These are phyloP conservation scores for Suillus lakei DNA, from an alignment of 768 basidiomycete genomes.

Conservation along the genomic window DNA sequence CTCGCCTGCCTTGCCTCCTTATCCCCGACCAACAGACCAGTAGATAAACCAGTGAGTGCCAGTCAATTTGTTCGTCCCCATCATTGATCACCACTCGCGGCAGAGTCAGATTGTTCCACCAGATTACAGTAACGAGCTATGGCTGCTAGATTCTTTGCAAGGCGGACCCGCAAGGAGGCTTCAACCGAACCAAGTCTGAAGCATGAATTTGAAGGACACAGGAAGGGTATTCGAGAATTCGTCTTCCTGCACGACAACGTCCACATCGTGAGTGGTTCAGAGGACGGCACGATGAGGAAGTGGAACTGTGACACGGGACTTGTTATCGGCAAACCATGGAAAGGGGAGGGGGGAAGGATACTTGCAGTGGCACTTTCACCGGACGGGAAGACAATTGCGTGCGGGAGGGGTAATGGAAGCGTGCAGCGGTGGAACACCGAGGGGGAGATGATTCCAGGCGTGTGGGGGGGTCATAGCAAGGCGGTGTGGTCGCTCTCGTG, in stretches of 20 bases:
- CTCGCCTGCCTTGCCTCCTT: background rate
- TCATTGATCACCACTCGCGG: background rate
- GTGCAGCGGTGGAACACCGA: background rate
- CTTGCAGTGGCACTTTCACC: too few relatives aligned
- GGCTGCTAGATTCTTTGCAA: background rate
- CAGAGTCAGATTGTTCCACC: background rate
- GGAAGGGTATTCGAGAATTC: background rate
- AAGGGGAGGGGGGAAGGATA: background rate
- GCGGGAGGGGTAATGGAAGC: background rate
- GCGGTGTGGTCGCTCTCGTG: background rate
- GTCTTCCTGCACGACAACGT: background rate
- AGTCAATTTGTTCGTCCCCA: background rate
- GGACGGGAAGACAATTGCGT: too few relatives aligned
- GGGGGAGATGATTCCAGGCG: background rate
- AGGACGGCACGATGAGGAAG: background rate
- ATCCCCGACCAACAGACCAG: background rate
- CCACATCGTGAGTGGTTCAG: too few relatives aligned
- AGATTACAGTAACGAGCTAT: too few relatives aligned
- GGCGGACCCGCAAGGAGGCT: background rate
- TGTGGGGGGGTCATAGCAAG: background rate
- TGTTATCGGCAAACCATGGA: background rate
- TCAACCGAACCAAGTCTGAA: background rate
- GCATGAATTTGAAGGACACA: background rate
- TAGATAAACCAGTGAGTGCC: background rate
- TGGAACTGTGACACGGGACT: background rate